Conservation (phyloP, 108 stramenopile genomes). For the Cylindrotheca closterium region DNA sequence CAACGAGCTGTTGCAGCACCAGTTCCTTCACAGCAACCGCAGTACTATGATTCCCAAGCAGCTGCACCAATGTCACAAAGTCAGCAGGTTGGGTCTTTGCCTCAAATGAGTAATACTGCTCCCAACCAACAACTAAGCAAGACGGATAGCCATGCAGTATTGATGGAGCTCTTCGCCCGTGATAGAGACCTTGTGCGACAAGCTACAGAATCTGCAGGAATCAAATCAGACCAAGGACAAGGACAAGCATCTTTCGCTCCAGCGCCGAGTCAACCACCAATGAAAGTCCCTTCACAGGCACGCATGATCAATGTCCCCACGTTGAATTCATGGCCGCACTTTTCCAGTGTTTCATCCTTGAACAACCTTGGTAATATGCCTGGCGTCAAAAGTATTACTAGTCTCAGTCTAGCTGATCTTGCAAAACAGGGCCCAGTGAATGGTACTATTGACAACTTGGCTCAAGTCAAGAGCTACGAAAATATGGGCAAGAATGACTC, state of each 20-base stretch:
- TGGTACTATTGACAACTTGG: slow-evolving; percentile 83
- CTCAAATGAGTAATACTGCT: slow-evolving; percentile 16
- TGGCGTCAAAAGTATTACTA: slow-evolving; percentile 91
- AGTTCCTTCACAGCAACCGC: slow-evolving; percentile 5
- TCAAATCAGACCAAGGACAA: slow-evolving; percentile 19
- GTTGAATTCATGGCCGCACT: slow-evolving; percentile 88
- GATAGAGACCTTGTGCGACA: slow-evolving; percentile 90
- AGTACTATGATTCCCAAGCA: slow-evolving; percentile 43
- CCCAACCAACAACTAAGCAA: slow-evolving; percentile 53
- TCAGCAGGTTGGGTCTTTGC: slow-evolving; percentile 40
- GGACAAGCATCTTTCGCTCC: slow-evolving; percentile 27
- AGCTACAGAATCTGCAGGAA: slow-evolving; percentile 56
- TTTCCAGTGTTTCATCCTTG: slow-evolving; percentile 82
- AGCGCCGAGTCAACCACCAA: slow-evolving; percentile 42
- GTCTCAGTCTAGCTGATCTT: slow-evolving; percentile 80
- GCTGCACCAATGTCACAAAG: slow-evolving; percentile 22
- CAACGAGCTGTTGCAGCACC: slow-evolving; percentile 17
- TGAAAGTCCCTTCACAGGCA: slow-evolving; percentile 49
- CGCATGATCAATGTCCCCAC: slow-evolving; percentile 54
- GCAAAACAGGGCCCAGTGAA: slow-evolving; percentile 85
- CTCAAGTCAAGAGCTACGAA: slow-evolving; percentile 88
- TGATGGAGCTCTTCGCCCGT: slow-evolving; percentile 91
- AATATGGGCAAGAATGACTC: slow-evolving; percentile 84
- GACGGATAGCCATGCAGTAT: slow-evolving; percentile 87
- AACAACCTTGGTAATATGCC: slow-evolving; percentile 85